Evolutionary conservation across 768 basidiomycete species (phyloP), one percentile per base, ranked within the genome.

Genomic region (Suillus placidus): DNA sequence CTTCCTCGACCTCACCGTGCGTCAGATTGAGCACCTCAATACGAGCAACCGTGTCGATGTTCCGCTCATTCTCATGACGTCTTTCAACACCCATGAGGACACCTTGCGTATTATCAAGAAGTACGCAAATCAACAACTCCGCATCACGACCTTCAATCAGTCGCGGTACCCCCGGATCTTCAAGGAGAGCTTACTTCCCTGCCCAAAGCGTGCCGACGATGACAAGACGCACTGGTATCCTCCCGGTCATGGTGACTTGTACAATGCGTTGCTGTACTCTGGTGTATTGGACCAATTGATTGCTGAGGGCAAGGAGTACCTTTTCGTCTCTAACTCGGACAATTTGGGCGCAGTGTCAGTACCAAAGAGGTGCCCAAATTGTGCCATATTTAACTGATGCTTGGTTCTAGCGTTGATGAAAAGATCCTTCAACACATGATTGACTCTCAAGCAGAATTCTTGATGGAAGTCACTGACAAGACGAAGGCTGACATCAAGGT

Each of bases 401-500:
- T 16, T 38, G 32, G 3, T 54, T 55, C n/a, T 56, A 83, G 88
- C 65, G 90, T 91, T 71, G 90, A 90, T 73, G 81, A 89, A 68
- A 84, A 81, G 69, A 91, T 91, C 73, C 73, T 88, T 65, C 80
- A 82, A 66, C 87, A 88, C 79, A 90, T 91, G 86, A 83, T 88
- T 55, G 83, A 88, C 69, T 79, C 77, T 37, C 80, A 86, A 65
- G 83, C 87, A 61, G 89, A 90, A 76, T 90, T 89, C 79, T 73
- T 90, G 70, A 89, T 88, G 88, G 88, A 91, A 72, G 87, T 91
- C 67, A 91, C 90, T 12, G 90, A 91, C 84, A 91, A 91, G 83
- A 91, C 90, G 71, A 91, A 91, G 80, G 89, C 90, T 37, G 90
- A 91, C 70, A 86, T 91, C 78, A 91, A 91, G 79, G 75, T 71